Evolutionary conservation across 805 yeast species (phyloP), one percentile per base, ranked within the genome.

Genomic region (Tetrapisispora iriomotensis): DNA sequence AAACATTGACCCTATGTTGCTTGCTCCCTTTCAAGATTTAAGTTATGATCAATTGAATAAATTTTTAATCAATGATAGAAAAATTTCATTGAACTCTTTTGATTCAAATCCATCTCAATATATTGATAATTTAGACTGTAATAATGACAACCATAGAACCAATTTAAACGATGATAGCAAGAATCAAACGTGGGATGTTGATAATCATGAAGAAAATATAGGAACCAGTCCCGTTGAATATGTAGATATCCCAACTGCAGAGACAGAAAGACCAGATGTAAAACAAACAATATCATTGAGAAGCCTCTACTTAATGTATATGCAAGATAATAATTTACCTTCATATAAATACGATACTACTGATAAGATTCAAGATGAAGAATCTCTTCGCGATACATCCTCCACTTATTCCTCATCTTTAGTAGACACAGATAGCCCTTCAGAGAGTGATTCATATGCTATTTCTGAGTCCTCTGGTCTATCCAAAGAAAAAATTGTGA

Each of bases 401-500:
- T 28, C 32, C 21, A 18, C 10, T 8, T 24, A 24, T 4, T 12
- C 6, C 3, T 25, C 14, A 4, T 34, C 30, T 13, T 29, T 26
- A 13, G 4, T 27, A 19, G 30, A 34, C 18, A 18, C 30, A 19
- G 9, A 14, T 15, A 4, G 6, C 20, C 19, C 22, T 13, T 14
- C 19, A 19, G 22, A 18, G 6, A 34, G 17, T 12, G 14, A 20
- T 9, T 22, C 26, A 8, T 23, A 23, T n/a, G n/a, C n/a, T 23
- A 8, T 23, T 23, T 23, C 37, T 4, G 37, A 34, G 2, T 26
- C 37, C 4, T 34, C 30, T 14, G n/a, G 26, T n/a, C 30, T 26
- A 4, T 18, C 30, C 4, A 19, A 13, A 13, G 30, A 34, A 18
- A 19, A 6, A 3, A 22, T 47, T 7, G 44, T 43, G 14, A 48